Base-by-base conservation (phyloP, 2,329 filamentous ascomycete species). In the Phoma herbarum region DNA sequence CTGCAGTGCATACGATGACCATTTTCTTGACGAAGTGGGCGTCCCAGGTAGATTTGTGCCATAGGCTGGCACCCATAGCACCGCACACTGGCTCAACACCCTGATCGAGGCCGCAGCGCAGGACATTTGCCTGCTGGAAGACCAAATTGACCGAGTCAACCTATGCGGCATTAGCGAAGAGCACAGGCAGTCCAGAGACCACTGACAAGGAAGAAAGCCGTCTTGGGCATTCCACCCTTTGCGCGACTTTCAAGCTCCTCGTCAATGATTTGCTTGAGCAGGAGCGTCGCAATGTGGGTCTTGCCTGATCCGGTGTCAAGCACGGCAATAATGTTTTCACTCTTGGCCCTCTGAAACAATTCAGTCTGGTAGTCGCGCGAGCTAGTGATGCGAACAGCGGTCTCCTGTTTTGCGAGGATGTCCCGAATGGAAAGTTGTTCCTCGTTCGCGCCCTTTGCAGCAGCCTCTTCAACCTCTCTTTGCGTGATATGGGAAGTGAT, bases 241-340 rank as follows among this genome's bases (percentile, higher is more conserved):
- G 81, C 83, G 37, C 93, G 86, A 63, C 87, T 80, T 61, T 91
- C 88, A 1, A 97, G 79, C 74, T 99, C 95, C 59, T 89, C 81
- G 37, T 92, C 87, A 28, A 98, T 83, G 10, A 87, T 84, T 74
- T 96, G 86, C 37, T 88, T 87, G 23, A 98, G 83, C 5, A 99
- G 83, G 2, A 98, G 83, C 1, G 92, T 93, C 0, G 95, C 93
- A 67, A 99, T 97, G n/a, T 97, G 82, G 0, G 95, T 99, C 78
- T 99, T 99, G 2, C 95, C 95, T 3, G 92, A 93, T 12, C 95
- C 92, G n/a, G 94, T 97, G 70, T 96, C 93, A 1, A 98, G 84
- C 1, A 99, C 95, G 0, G 95, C 93, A 66, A 99, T 96, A 8
- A 89, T 90, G 72, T 99, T 99, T 66, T 89, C 85, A 50, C 85